A percentile compares a stretch with the other conserved stretches of the same genome.
Conservation (phyloP, 192 early-diverging fungal species). For the Funneliformis mosseae region DNA sequence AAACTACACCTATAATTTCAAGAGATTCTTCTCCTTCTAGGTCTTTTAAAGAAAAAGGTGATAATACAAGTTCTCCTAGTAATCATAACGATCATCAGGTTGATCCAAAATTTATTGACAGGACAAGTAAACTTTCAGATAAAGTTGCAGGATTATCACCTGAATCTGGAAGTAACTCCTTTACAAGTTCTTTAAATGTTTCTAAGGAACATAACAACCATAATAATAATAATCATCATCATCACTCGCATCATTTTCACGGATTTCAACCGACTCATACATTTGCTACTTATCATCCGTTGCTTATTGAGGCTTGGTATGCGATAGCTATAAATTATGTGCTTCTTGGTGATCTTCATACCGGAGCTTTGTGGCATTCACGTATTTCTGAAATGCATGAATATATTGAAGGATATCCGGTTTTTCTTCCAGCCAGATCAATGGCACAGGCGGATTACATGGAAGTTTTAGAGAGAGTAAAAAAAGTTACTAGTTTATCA, state of each 20-base stretch:
- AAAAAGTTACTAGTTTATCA: slow-evolving; percentile 25
- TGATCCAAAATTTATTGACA: neutral
- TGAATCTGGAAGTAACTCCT: neutral
- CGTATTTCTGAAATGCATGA: slow-evolving; percentile 28
- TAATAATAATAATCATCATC: slow-evolving; percentile 7
- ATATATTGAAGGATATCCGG: slow-evolving; percentile 31
- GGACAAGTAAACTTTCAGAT: neutral
- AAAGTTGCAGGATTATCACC: neutral
- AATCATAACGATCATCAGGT: neutral
- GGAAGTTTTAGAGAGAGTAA: slow-evolving; percentile 32
- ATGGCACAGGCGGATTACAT: slow-evolving; percentile 35
- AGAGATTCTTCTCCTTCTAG: slow-evolving; percentile 23
- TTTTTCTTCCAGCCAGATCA: slow-evolving; percentile 34
- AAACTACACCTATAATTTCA: neutral
- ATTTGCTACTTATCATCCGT: slow-evolving; percentile 27
- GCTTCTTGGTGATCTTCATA: slow-evolving; percentile 19
- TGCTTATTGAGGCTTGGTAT: slow-evolving; percentile 30
- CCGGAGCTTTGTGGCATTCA: slow-evolving; percentile 19
- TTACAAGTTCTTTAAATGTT: neutral
- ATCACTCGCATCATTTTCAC: slow-evolving; percentile 25
- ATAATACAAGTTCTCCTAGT: neutral
- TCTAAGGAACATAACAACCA: neutral
- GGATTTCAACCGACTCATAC: slow-evolving; percentile 17
- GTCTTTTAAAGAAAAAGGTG: slow-evolving; percentile 4
- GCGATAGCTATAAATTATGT: slow-evolving; percentile 28